phyloP scores from a whole-genome alignment of 202 grass and related monocot species.

The Panicum virgatum region DNA sequence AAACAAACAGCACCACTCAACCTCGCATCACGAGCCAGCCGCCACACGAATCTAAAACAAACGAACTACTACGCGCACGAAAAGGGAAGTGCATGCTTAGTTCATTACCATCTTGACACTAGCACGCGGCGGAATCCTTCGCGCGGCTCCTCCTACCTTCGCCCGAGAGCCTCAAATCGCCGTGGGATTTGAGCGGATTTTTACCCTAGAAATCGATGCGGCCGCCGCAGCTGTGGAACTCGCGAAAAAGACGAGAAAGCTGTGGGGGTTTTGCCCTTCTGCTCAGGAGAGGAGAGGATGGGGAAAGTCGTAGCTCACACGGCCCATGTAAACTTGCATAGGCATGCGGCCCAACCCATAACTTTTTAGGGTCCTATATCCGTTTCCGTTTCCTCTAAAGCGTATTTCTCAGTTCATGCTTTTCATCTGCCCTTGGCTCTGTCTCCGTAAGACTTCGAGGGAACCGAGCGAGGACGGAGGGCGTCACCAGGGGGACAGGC shows the following conservation, averaged over 20 bases:
- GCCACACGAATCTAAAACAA: background rate
- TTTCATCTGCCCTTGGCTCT: background rate
- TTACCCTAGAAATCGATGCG: constrained; percentile 25
- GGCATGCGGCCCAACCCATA: background rate
- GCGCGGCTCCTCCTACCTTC: background rate
- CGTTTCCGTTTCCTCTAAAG: background rate
- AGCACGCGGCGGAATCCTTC: background rate
- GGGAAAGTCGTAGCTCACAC: background rate
- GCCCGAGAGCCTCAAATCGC: background rate
- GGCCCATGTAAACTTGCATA: background rate
- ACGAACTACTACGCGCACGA: background rate
- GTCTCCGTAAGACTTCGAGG: background rate
- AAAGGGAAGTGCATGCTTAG: background rate
- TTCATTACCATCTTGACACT: constrained; percentile 26
- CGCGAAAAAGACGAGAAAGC: background rate
- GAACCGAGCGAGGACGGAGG: background rate
- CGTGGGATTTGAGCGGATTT: background rate
- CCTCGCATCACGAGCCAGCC: background rate
- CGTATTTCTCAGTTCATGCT: background rate
- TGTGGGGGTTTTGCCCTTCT: too few relatives aligned
- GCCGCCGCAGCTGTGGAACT: constrained; percentile 38
- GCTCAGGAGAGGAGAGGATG: background rate
- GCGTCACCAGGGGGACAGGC: background rate
- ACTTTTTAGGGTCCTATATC: background rate
- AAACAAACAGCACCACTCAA: background rate